phyloP scores from a whole-genome alignment of 2,329 filamentous ascomycete genomes.

The Hysterium pulicare region DNA sequence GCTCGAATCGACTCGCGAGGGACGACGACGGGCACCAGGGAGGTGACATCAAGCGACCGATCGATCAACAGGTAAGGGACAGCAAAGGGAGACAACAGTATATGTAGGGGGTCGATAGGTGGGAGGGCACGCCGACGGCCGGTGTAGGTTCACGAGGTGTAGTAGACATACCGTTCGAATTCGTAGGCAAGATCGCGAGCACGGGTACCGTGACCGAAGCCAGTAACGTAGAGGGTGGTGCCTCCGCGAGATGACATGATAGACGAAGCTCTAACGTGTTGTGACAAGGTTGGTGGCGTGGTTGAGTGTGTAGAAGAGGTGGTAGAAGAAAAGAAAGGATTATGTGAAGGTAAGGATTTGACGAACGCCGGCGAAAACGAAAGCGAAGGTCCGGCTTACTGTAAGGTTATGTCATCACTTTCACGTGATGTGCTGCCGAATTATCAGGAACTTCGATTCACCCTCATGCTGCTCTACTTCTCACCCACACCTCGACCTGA shows the following conservation, averaged over 20 bases:
- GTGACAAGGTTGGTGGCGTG: conserved; percentile 2
- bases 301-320: background rate
- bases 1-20: conserved; percentile 7
- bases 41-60: conserved; percentile 13
- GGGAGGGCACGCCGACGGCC: conserved; percentile 28
- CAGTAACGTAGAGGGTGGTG: conserved; percentile 95
- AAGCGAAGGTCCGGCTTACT: background rate
- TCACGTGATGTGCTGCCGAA: background rate
- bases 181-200: conserved; percentile 99
- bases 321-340: background rate
- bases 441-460: background rate
- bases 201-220: conserved; percentile 98
- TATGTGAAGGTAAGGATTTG: background rate
- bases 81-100: conserved; percentile 16
- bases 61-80: conserved; percentile 36
- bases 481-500: background rate
- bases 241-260: conserved; percentile 80
- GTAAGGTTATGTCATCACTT: background rate
- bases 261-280: conserved; percentile 2
- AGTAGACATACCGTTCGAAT: conserved; percentile 98
- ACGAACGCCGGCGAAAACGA: background rate
- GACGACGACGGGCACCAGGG: conserved; percentile 15
- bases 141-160: conserved; percentile 34
- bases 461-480: no score
- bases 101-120: conserved; percentile 12